These are phyloP conservation scores for Leptomonas seymouri DNA, from an alignment of 208 protist genomes.

Conservation along the genomic window DNA sequence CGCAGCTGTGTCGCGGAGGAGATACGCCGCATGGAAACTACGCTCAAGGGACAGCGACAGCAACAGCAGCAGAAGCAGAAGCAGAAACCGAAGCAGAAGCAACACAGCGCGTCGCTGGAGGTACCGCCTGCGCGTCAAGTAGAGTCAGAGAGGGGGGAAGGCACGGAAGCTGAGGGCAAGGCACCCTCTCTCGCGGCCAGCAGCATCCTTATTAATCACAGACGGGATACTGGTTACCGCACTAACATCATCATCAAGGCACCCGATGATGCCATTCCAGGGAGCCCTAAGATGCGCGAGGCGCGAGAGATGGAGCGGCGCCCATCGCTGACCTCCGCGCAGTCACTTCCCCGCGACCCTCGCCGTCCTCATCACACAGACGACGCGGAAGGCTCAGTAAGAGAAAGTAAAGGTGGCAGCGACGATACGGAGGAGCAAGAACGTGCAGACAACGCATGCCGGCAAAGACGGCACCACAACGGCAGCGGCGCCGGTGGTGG, in stretches of 20 bases:
- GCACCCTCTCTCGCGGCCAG: background rate
- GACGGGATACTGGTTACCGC: background rate
- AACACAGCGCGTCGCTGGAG: background rate
- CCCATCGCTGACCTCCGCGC: background rate
- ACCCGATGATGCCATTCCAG: background rate
- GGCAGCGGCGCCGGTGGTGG: background rate
- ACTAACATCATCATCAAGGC: slow-evolving; percentile 1
- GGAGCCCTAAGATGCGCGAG: background rate
- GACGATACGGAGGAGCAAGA: background rate
- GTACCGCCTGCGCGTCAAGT: background rate
- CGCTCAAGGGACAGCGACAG: background rate
- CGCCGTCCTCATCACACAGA: background rate
- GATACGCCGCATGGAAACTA: slow-evolving; percentile 20
- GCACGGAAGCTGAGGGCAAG: background rate
- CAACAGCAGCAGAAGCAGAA: background rate
- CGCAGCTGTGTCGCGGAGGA: slow-evolving; percentile 18
- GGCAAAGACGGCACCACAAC: background rate
- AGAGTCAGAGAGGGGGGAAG: background rate
- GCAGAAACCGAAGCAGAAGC: background rate
- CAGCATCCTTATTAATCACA: background rate
- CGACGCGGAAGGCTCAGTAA: background rate
- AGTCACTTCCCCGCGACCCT: background rate
- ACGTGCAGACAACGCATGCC: background rate
- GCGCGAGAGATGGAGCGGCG: background rate
- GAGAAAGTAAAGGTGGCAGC: background rate